Conservation (phyloP, 345 rosid genomes). For the Arabidopsis thaliana region DNA sequence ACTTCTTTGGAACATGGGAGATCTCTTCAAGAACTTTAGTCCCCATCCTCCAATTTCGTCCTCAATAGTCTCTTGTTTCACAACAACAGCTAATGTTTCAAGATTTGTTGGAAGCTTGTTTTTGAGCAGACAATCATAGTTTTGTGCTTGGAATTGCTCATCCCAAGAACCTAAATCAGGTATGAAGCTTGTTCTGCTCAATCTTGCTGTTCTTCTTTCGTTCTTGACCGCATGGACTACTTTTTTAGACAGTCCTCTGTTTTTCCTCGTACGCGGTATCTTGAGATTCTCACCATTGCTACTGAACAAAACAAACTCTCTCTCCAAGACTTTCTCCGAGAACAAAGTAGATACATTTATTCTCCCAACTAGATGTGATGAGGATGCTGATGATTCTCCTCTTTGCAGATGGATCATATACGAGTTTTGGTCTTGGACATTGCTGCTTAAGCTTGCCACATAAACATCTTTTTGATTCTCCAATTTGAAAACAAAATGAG, state of each 20-base stretch:
- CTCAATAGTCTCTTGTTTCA: conserved; percentile 52
- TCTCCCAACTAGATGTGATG: conserved; percentile 61
- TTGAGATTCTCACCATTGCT: conserved; percentile 33
- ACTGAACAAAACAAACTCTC: conserved; percentile 65
- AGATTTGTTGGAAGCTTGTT: conserved; percentile 60
- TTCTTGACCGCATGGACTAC: conserved; percentile 54
- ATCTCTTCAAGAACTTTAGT: conserved; percentile 72
- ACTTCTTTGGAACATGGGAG: conserved; percentile 31
- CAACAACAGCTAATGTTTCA: conserved; percentile 71
- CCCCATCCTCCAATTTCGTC: conserved; percentile 81
- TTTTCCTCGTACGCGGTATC: conserved; percentile 46
- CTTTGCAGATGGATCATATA: conserved; percentile 60
- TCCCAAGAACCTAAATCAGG: conserved; percentile 47
- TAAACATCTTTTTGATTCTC: conserved; percentile 62
- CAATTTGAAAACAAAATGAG: conserved; percentile 65
- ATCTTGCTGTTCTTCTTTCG: conserved; percentile 54
- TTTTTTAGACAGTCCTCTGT: conserved; percentile 62
- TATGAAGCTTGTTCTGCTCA: conserved; percentile 15
- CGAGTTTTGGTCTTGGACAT: conserved; percentile 42
- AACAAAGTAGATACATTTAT: conserved; percentile 65
- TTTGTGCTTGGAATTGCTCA: conserved; percentile 48
- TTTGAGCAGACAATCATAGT: conserved; percentile 44
- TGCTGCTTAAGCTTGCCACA: conserved; percentile 47
- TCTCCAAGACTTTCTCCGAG: conserved; percentile 58
- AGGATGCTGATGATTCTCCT: conserved; percentile 34